These are phyloP conservation scores for Thraustotheca clavata DNA, from an alignment of 352 stramenopile species.

Conservation along the genomic window DNA sequence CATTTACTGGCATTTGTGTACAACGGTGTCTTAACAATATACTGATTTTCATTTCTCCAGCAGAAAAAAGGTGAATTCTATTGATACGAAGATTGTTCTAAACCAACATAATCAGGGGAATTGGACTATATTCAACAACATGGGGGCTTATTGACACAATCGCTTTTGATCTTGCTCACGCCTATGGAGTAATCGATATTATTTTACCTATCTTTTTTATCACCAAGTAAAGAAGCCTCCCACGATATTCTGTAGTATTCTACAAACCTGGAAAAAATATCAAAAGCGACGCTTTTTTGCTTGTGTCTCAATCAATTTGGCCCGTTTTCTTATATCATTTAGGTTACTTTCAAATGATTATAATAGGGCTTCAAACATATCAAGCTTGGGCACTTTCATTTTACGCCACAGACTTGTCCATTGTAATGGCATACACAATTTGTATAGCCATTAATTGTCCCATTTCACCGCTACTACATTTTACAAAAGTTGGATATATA, in stretches of 20 bases:
- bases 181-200: neutral
- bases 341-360: neutral
- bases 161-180: neutral
- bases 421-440: neutral
- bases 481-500: neutral
- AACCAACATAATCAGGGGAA: neutral
- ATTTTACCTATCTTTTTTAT: neutral
- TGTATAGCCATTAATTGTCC: neutral
- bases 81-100: neutral
- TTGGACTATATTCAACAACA: neutral
- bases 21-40: neutral
- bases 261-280: neutral
- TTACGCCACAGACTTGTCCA: neutral
- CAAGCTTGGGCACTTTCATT: neutral
- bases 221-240: neutral
- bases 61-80: neutral
- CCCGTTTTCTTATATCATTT: no score
- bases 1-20: neutral
- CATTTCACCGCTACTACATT: neutral
- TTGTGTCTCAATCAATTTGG: no score
- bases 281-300: neutral
- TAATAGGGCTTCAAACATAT: neutral
- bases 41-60: neutral
- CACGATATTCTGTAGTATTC: constrained; percentile 1
- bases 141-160: no score